Evolutionary conservation across 2,329 filamentous ascomycete genomes (phyloP).

Genomic region (Clarireedia hainanense): DNA sequence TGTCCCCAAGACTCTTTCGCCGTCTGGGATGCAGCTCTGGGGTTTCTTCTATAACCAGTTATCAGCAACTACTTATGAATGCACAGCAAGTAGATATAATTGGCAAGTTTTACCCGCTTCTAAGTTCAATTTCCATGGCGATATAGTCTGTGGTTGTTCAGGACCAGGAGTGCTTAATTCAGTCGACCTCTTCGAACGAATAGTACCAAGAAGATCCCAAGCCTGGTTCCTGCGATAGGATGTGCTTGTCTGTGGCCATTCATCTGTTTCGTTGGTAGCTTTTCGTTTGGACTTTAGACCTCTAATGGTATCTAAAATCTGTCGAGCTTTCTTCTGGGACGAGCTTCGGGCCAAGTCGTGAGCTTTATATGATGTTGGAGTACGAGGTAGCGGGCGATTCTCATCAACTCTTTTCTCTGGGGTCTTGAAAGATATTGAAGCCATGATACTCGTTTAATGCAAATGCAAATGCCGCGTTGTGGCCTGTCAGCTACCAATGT

Average conservation of each 20-base stretch:
- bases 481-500: background rate
- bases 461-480: background rate
- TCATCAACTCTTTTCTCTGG: background rate
- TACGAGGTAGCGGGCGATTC: background rate
- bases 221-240: constrained; percentile 12
- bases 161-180: background rate
- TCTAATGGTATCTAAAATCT: constrained; percentile 2
- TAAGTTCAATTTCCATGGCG: constrained; percentile 5
- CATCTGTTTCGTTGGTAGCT: background rate
- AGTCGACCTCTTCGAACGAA: background rate
- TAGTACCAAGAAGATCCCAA: constrained; percentile 14
- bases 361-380: background rate
- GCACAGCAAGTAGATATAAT: background rate
- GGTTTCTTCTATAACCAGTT: background rate
- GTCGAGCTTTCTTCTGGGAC: constrained; percentile 8
- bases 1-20: constrained; percentile 22
- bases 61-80: background rate
- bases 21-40: constrained; percentile 6
- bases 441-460: background rate
- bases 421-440: constrained; percentile 2
- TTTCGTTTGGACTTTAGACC: constrained; percentile 3
- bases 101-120: background rate
- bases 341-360: constrained; percentile 4
- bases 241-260: background rate
- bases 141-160: constrained; percentile 8